phyloP scores from a whole-genome alignment of 805 yeast species.

The Wickerhamiella parazyma region DNA sequence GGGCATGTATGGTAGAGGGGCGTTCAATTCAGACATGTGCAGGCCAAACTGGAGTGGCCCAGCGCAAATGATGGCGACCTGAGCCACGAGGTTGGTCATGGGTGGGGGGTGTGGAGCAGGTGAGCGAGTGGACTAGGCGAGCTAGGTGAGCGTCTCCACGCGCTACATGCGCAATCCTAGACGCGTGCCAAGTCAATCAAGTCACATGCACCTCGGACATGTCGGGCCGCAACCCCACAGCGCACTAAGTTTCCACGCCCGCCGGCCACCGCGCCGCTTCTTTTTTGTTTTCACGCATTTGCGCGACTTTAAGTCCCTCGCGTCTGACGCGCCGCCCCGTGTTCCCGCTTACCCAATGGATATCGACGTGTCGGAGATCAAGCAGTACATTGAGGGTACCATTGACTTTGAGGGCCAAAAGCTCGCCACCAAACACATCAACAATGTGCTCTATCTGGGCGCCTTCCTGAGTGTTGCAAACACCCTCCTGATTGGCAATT shows the following conservation, averaged over 20 bases:
- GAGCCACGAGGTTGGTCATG: constrained; percentile 1
- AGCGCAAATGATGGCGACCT: constrained; percentile 43
- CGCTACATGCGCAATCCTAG: no score
- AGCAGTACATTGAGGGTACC: constrained; percentile 15
- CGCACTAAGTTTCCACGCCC: no score
- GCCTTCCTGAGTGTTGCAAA: constrained; percentile 11
- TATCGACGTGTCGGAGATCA: constrained; percentile 16
- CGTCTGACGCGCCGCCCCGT: no score
- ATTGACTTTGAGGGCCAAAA: constrained; percentile 21
- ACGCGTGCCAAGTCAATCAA: no score
- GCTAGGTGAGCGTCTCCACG: no score
- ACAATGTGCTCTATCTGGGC: constrained; percentile 11
- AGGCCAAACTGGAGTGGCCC: constrained; percentile 86
- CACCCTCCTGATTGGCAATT: constrained; percentile 12
- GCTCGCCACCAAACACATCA: constrained; percentile 7
- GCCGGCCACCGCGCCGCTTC: no score
- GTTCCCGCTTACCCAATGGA: constrained; percentile 2
- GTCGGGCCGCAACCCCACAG: no score
- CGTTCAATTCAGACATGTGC: constrained; percentile 89
- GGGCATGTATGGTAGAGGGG: constrained; percentile 62
- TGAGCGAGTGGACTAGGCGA: no score
- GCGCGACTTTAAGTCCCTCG: no score
- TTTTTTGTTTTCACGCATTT: no score
- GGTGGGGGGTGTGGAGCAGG: no score
- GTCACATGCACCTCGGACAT: no score